Conservation (phyloP, 2,329 filamentous ascomycete genomes). For the Mollisia scopiformis region DNA sequence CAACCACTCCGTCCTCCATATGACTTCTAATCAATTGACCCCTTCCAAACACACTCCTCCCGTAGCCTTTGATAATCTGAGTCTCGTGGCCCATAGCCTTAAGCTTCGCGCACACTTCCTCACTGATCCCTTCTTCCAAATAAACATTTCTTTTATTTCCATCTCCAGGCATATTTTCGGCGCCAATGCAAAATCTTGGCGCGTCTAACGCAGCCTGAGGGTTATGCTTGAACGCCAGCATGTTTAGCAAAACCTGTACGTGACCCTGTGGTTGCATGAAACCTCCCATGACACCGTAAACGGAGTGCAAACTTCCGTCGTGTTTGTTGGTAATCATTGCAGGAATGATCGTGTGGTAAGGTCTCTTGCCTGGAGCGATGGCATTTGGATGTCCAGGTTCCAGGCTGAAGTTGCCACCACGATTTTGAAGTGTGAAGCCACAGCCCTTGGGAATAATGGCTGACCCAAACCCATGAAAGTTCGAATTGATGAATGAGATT, state of each 20-base stretch:
- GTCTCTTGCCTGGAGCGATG: constrained; percentile 79
- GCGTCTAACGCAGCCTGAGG: constrained; percentile 91
- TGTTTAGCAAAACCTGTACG: constrained; percentile 88
- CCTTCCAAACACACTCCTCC: constrained; percentile 75
- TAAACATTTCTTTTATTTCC: constrained; percentile 66
- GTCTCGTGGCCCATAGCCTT: constrained; percentile 73
- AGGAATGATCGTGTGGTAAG: constrained; percentile 98
- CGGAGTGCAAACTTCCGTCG: constrained; percentile 77
- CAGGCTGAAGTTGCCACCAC: constrained; percentile 84
- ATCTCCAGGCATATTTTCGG: constrained; percentile 64
- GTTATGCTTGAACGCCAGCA: constrained; percentile 78
- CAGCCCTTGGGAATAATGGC: constrained; percentile 82
- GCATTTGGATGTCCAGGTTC: constrained; percentile 74
- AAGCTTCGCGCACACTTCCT: constrained; percentile 69
- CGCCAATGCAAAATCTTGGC: constrained; percentile 85
- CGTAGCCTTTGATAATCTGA: constrained; percentile 65
- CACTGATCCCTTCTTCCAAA: constrained; percentile 80
- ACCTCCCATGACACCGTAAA: constrained; percentile 96
- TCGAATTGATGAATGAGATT: constrained; percentile 95
- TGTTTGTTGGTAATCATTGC: constrained; percentile 79
- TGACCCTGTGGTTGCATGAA: constrained; percentile 99
- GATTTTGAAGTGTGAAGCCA: constrained; percentile 94
- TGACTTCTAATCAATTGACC: constrained; percentile 85
- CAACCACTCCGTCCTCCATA: constrained; percentile 70
- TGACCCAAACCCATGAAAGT: constrained; percentile 88